Evolutionary conservation across 257 asterid species (phyloP).

Genomic region (Fraxinus americana): DNA sequence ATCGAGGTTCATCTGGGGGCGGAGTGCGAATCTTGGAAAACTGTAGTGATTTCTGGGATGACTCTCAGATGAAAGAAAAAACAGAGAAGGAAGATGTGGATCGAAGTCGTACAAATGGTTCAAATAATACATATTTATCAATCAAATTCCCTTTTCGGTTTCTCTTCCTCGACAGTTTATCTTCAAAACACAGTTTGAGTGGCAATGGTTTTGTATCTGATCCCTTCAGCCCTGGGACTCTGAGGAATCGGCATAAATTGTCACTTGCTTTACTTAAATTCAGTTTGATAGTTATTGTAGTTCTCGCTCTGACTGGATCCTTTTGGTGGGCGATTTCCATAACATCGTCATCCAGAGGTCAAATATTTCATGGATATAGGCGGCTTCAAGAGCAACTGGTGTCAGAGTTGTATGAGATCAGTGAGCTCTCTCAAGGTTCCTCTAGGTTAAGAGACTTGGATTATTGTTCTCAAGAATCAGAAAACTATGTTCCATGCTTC

Average conservation of each 20-base stretch:
- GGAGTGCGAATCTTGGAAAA: constrained; percentile 63
- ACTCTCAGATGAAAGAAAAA: constrained; percentile 82
- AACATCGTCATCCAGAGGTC: constrained; percentile 72
- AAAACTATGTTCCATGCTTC: constrained; percentile 89
- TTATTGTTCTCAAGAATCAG: constrained; percentile 74
- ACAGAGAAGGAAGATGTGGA: constrained; percentile 76
- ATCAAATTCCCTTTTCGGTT: constrained; percentile 58
- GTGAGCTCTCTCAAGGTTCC: constrained; percentile 74
- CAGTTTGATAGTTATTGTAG: constrained; percentile 69
- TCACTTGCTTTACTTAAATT: constrained; percentile 53
- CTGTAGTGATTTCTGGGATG: constrained; percentile 66
- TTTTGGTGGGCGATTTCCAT: constrained; percentile 94
- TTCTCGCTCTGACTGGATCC: constrained; percentile 86
- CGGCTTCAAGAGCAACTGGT: constrained; percentile 84
- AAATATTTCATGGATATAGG: constrained; percentile 75
- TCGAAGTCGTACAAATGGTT: constrained; percentile 35
- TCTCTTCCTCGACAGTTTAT: constrained; percentile 52
- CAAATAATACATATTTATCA: constrained; percentile 48
- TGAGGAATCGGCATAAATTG: constrained; percentile 64
- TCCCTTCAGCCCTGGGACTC: constrained; percentile 61
- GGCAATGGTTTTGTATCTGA: constrained; percentile 73
- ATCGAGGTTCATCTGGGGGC: constrained; percentile 77
- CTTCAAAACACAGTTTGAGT: constrained; percentile 55
- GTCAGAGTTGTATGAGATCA: constrained; percentile 81
- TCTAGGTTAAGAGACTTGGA: constrained; percentile 72